Evolutionary conservation across 108 stramenopile species (phyloP), one percentile per base, ranked within the genome.

Genomic region (Licmophora abbreviata): DNA sequence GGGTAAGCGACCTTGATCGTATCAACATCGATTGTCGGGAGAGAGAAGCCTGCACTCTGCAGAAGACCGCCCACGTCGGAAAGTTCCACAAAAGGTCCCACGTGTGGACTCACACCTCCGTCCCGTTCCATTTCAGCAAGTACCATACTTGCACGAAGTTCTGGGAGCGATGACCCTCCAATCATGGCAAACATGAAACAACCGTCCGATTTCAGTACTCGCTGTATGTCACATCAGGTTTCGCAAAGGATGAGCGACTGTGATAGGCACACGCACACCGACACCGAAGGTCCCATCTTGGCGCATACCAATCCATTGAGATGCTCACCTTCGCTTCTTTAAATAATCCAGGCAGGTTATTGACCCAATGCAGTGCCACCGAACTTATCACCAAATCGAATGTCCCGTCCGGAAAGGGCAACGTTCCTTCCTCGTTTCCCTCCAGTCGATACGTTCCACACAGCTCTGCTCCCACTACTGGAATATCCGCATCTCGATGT

Each of bases 11-110:
- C 67, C 30, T 55, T 41, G 9, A 96, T 62, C n/a, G 84, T 88
- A 59, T 97, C 98, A 12, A 94, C 69, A 75, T 99, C 98, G 54
- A 98, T 88, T 0, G 97, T 97, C 0, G 96, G 93, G 3, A 99
- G 47, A 4, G 59, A 43, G 47, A 99, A 97, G 22, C 96, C 94
- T 0, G 95, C 90, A 14, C 73, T 74, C 37, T 83, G 79, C 21
- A 99, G 48, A 0, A 98, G 61, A 7, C 62, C 46, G 0, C 95
- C 96, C 29, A 94, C 87, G 59, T 98, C 95, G 6, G 95, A 71
- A 10, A 93, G 55, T 48, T 91, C 91, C 3, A 94, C 86, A 64
- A 90, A 90, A 2, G 98, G 98, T 11, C 96, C 96, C 0, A 86
- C 70, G 60, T 95, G 96, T 2, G 92, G 68, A 20, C 87, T 79